Evolutionary conservation across 306 rosid species (phyloP).

Genomic region (Alnus glutinosa): DNA sequence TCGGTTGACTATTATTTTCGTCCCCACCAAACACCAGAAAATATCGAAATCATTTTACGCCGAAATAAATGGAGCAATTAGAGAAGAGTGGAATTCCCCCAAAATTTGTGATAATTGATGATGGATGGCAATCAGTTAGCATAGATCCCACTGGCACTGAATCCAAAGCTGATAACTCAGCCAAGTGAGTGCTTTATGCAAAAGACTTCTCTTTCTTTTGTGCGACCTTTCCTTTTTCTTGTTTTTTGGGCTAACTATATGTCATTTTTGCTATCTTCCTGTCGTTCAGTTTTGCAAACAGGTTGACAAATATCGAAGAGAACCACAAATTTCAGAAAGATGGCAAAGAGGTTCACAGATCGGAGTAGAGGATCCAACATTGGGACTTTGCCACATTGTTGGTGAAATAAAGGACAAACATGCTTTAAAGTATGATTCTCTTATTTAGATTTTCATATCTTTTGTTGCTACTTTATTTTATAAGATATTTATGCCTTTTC

Average conservation of each 20-base stretch:
- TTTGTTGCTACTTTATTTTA: neutral
- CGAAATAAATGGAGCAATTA: too few species aligned
- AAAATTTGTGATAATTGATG: too few species aligned
- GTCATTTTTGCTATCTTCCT: conserved; percentile 2
- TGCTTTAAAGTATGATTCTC: conserved; percentile 46
- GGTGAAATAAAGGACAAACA: conserved; percentile 56
- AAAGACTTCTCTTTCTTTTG: neutral
- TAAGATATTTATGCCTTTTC: conserved; percentile 17
- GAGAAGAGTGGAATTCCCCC: too few species aligned
- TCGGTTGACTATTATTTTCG: too few species aligned
- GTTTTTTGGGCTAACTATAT: neutral
- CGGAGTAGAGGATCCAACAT: conserved; percentile 62
- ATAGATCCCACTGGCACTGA: too few species aligned
- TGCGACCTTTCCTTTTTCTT: neutral
- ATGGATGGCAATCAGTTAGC: too few species aligned
- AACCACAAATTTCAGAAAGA: conserved; percentile 84
- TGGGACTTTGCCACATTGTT: conserved; percentile 68
- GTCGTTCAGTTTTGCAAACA: conserved; percentile 68
- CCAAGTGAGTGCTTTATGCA: conserved; percentile 53
- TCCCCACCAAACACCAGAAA: too few species aligned
- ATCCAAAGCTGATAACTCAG: too few species aligned
- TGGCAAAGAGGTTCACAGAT: conserved; percentile 70
- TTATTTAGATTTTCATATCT: conserved; percentile 7
- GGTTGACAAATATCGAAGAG: conserved; percentile 72
- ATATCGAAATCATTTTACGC: too few species aligned